A percentile compares a stretch with the other conserved stretches of the same genome.
phyloP scores from a whole-genome alignment of 495 filamentous ascomycete genomes.

The Neurospora cerealis region DNA sequence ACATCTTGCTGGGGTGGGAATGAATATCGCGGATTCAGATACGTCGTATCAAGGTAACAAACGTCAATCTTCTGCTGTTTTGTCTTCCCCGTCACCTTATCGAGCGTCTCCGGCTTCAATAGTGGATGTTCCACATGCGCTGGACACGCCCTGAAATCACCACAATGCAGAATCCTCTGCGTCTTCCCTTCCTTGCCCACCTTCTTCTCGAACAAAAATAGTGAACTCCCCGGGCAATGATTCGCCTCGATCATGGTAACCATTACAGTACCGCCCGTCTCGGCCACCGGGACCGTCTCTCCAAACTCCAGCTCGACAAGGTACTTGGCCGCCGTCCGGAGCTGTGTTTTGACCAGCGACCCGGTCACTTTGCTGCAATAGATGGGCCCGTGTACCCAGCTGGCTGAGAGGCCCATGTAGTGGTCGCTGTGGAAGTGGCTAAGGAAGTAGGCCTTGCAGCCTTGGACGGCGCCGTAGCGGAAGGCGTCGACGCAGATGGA shows the following conservation, averaged over 20 bases:
- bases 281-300: conserved; percentile 64
- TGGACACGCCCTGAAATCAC: conserved; percentile 86
- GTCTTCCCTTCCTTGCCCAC: conserved; percentile 45
- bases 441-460: conserved; percentile 90
- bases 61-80: conserved; percentile 82
- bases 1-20: conserved; percentile 87
- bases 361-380: conserved; percentile 91
- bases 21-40: conserved; percentile 88
- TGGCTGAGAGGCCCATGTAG: conserved; percentile 80
- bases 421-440: conserved; percentile 98
- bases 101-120: conserved; percentile 61
- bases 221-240: conserved; percentile 88
- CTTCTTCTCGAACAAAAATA: conserved; percentile 84
- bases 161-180: conserved; percentile 85
- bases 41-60: conserved; percentile 96
- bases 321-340: conserved; percentile 78
- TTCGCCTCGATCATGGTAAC: conserved; percentile 97
- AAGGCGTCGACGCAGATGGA: conserved; percentile 94
- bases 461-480: conserved; percentile 85
- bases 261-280: conserved; percentile 58
- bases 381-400: conserved; percentile 89
- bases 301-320: conserved; percentile 84
- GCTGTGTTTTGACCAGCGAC: conserved; percentile 77
- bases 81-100: conserved; percentile 55
- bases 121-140: conserved; percentile 80